Base-by-base conservation (phyloP, 305 asterid genomes). In the Fraxinus latifolia region DNA sequence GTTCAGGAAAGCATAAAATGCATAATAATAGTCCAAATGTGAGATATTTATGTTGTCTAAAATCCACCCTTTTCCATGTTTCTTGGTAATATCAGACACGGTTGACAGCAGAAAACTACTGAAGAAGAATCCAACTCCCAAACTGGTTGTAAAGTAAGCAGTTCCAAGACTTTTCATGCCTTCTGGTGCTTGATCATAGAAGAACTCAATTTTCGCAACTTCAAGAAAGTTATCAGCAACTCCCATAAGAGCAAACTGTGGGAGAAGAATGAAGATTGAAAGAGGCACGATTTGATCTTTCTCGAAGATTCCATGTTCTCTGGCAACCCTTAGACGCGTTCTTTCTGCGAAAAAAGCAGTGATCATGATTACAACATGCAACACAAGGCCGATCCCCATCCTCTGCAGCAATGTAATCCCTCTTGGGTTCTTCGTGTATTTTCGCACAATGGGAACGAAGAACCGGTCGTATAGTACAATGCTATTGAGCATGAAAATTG, bases 91-190 rank as follows among this genome's bases (percentile, higher is more conserved):
- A n/a, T 87, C 80, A 3, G 96, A 92, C 82, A 90, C 95, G 1
- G 87, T 85, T 0, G 97, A 88, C 39, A 93, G 72, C 42, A 92
- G 8, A 44, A 93, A 85, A 6, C 95, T 89, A 80, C 96, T 91
- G 77, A 93, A 71, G 81, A 89, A 92, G 73, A 75, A 82, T 0
- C 97, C 97, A 29, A 88, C 70, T 5, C 96, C 94, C 34, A 93
- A 76, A 55, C 92, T 91, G 0, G 93, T 92, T 3, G 92, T 93
- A 8, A 86, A 91, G 71, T 93, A 93, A 0, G 97, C 91, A 0
- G 97, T 85, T 33, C 97, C 96, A 0, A 93, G 90, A n/a, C 95
- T 91, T 80, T 91, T 92, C 95, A 92, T 91, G 4, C 93, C 92
- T 74, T 89, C 86, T 7, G 97, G 95, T 1, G 97, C 95, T 8